A percentile compares a stretch with the other conserved stretches of the same genome.
These are phyloP conservation scores for Xylaria digitata DNA, from an alignment of 2,329 filamentous ascomycete species.

Conservation along the genomic window DNA sequence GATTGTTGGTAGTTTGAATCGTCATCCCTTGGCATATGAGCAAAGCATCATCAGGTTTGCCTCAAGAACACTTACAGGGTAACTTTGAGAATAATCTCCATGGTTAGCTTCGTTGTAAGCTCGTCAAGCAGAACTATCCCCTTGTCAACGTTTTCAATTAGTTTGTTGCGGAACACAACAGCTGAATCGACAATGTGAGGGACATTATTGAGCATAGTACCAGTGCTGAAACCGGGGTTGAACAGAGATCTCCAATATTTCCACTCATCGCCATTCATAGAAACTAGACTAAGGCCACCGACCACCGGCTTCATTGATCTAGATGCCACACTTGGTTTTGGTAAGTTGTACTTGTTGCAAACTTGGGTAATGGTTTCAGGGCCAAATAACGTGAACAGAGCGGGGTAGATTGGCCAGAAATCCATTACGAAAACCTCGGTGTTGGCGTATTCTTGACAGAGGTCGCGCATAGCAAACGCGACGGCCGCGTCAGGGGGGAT, in stretches of 20 bases:
- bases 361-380: no score
- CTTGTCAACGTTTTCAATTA: constrained; percentile 18
- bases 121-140: not conserved
- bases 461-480: no score
- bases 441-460: no score
- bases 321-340: constrained; percentile 17
- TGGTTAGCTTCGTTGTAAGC: no score
- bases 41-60: not conserved
- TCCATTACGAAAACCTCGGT: no score
- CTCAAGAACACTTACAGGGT: not conserved
- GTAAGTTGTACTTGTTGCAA: no score
- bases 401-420: no score
- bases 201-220: constrained; percentile 14
- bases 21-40: no score
- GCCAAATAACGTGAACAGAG: no score
- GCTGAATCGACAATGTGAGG: constrained; percentile 22
- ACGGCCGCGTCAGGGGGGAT: no score
- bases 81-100: no score
- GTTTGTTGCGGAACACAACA: constrained; percentile 24
- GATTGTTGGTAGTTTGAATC: no score
- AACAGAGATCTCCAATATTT: constrained; percentile 25
- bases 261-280: constrained; percentile 28
- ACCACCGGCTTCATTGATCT: constrained; percentile 22
- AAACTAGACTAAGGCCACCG: constrained; percentile 11
- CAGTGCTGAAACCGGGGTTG: constrained; percentile 26